Base-by-base conservation (phyloP, 306 rosid species). In the Pyrus pyrifolia region DNA sequence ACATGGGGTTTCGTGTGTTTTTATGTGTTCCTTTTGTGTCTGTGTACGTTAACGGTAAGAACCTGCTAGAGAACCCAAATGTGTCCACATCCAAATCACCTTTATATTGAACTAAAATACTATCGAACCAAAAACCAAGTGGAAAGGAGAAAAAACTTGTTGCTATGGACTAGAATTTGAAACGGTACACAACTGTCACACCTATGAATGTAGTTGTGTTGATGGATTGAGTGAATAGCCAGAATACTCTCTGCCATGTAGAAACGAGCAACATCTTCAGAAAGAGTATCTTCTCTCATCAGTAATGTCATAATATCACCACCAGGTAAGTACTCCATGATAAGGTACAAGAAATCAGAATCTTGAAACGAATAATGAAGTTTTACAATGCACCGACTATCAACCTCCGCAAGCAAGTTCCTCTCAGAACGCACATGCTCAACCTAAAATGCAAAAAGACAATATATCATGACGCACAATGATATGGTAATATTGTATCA, bases 381-480 rank as follows among this genome's bases (percentile, higher is more conserved):
- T 79, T 92, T 81, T n/a, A 96, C 99, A 73, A 96, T 96, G 92
- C 96, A 96, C 78, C 98, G 89, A 83, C 99, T 96, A 88, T 96
- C 99, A 82, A 96, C 99, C 91, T 96, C 99, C 17, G 97, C 99
- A 74, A 96, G 93, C 85, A 96, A 91, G 88, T 96, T 96, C 88
- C 99, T 92, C 90, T 96, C 99, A 19, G 99, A 96, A 63, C 99
- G 91, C 72, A 92, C 99, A 85, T 96, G 99, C 85, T 96, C 99
- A 73, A 96, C 99, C 99, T 95, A 74, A 76, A 76, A 72, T 57
- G 49, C 6, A 23, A 25, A 78, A 52, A 30, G 12, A 70, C 42
- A 46, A 51, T 21, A 61, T 19, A 46, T 71, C 71, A 62, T 17
- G 53, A 33, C 4, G 19, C 35, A 49, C 31, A 9, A 63, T 10